phyloP scores from a whole-genome alignment of 495 filamentous ascomycete species.

The Penicillium daleae region DNA sequence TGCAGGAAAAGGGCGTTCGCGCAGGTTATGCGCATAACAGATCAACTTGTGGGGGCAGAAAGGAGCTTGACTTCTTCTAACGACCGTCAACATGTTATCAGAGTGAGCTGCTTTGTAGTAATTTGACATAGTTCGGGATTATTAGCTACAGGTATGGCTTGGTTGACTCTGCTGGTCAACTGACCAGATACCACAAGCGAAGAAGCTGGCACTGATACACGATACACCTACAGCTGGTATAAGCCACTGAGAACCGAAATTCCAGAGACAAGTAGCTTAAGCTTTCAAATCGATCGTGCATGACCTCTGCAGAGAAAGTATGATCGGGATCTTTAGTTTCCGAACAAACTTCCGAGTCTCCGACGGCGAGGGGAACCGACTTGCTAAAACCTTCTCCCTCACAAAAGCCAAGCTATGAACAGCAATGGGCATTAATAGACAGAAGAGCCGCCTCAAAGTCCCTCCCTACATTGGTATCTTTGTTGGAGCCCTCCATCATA shows the following conservation, averaged over 20 bases:
- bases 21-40: slow-evolving; percentile 4
- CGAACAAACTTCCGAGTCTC: background rate
- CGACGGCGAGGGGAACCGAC: slow-evolving; percentile 12
- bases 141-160: background rate
- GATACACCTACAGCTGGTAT: background rate
- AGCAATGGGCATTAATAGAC: background rate
- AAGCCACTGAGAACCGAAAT: background rate
- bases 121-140: slow-evolving; percentile 17
- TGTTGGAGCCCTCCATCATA: background rate
- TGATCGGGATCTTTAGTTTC: background rate
- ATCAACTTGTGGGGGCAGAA: slow-evolving; percentile 6
- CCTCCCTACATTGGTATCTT: slow-evolving; percentile 17
- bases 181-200: background rate
- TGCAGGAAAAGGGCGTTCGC: slow-evolving; percentile 12
- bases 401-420: slow-evolving; percentile 6
- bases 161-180: background rate
- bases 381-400: slow-evolving; percentile 2
- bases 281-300: background rate
- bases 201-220: background rate
- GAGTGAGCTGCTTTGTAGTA: slow-evolving; percentile 9
- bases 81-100: background rate
- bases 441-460: background rate
- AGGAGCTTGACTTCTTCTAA: slow-evolving; percentile 9
- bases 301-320: background rate
- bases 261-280: background rate